phyloP scores from a whole-genome alignment of 1,139 yeast genomes.

The Zygosaccharomyces pseudobailii region DNA sequence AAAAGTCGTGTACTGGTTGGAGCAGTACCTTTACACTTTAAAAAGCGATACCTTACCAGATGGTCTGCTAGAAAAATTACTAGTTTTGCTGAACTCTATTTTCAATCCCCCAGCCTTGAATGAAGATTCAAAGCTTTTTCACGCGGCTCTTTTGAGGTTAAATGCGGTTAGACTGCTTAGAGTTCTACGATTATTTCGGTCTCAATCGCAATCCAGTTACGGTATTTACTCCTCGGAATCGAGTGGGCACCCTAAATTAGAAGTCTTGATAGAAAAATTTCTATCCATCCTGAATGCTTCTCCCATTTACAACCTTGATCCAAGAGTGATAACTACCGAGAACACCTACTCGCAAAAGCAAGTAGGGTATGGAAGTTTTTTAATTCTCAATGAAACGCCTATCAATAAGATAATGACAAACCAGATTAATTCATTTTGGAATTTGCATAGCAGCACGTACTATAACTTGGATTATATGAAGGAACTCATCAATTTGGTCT shows the following conservation, averaged over 20 bases:
- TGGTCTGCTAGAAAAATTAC: conserved; percentile 22
- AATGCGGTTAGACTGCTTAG: conserved; percentile 28
- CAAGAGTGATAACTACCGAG: conserved; percentile 22
- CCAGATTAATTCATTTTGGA: conserved; percentile 35
- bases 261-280: conserved; percentile 24
- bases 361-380: conserved; percentile 23
- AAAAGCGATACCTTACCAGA: conserved; percentile 18
- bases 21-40: conserved; percentile 24
- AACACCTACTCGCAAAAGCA: conserved; percentile 29
- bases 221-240: conserved; percentile 32
- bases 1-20: conserved; percentile 31
- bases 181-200: conserved; percentile 23
- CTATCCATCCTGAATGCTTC: conserved; percentile 23
- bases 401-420: conserved; percentile 32
- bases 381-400: conserved; percentile 28
- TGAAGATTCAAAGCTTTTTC: conserved; percentile 31
- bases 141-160: conserved; percentile 26
- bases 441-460: conserved; percentile 34
- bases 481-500: conserved; percentile 25
- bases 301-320: conserved; percentile 29
- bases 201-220: conserved; percentile 26
- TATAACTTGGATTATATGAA: conserved; percentile 32
- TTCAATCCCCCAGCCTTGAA: conserved; percentile 28
- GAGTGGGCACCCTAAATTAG: conserved; percentile 26
- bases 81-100: conserved; percentile 24